phyloP scores from a whole-genome alignment of 192 early-diverging fungal species.

The Rhizophagus clarus region DNA sequence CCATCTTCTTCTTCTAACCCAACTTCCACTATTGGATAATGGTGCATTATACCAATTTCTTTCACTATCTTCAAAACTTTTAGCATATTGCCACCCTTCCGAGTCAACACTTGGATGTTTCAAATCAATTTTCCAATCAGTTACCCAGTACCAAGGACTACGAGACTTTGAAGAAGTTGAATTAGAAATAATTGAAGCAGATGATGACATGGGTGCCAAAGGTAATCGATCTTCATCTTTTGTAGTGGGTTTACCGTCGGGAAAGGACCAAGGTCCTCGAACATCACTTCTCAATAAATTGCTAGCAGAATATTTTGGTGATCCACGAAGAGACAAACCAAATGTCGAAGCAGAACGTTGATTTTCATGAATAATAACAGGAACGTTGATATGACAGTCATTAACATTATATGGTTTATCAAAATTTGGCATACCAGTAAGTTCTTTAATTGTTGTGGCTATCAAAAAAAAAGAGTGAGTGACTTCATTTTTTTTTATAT shows the following conservation, averaged over 20 bases:
- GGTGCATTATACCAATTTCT: constrained; percentile 53
- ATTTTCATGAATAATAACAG: constrained; percentile 68
- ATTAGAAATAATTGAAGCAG: constrained; percentile 28
- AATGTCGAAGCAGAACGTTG: constrained; percentile 61
- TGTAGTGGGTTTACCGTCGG: constrained; percentile 50
- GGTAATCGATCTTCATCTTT: constrained; percentile 61
- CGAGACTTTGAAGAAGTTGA: constrained; percentile 24
- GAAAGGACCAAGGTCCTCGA: constrained; percentile 65
- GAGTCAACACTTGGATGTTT: constrained; percentile 59
- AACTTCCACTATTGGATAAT: constrained; percentile 51
- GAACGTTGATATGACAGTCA: constrained; percentile 57
- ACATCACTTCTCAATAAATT: constrained; percentile 53
- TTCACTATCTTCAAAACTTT: constrained; percentile 56
- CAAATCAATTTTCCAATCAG: constrained; percentile 77
- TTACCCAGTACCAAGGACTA: constrained; percentile 76
- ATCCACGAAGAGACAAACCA: constrained; percentile 42
- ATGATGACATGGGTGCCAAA: constrained; percentile 14
- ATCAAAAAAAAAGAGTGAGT: background rate
- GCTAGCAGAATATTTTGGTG: constrained; percentile 53
- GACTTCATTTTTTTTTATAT: too few relatives aligned
- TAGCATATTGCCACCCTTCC: constrained; percentile 77
- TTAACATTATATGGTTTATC: constrained; percentile 48
- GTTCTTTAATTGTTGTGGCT: background rate
- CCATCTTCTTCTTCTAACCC: constrained; percentile 75
- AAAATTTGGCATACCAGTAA: constrained; percentile 31